Percentiles rank a stretch among this genome's conserved stretches.
phyloP scores from a whole-genome alignment of 768 basidiomycete genomes.

The Cystobasidiopsis lactophilus region DNA sequence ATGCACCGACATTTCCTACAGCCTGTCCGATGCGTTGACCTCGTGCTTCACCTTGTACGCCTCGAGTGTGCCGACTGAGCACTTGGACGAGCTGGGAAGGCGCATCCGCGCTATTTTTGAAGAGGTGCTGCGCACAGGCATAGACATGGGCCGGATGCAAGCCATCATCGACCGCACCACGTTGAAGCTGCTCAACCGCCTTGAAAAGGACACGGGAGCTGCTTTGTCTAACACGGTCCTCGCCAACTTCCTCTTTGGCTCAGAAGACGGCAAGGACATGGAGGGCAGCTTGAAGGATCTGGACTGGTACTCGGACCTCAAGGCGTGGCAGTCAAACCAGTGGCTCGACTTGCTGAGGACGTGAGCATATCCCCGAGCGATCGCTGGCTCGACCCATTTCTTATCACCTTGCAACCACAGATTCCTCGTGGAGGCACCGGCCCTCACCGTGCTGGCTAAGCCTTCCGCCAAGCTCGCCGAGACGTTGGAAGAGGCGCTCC shows the following conservation, averaged over 20 bases:
- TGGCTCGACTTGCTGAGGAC: slow-evolving; percentile 57
- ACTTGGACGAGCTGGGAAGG: slow-evolving; percentile 47
- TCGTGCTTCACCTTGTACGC: slow-evolving; percentile 55
- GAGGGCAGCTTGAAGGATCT: slow-evolving; percentile 53
- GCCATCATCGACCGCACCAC: slow-evolving; percentile 72
- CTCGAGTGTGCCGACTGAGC: slow-evolving; percentile 59
- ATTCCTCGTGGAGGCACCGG: slow-evolving; percentile 51
- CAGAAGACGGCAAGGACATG: slow-evolving; percentile 58
- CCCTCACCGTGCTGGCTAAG: slow-evolving; percentile 58
- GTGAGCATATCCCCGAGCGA: slow-evolving; percentile 28
- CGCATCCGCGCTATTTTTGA: slow-evolving; percentile 46
- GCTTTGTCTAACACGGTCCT: slow-evolving; percentile 54
- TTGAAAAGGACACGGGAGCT: slow-evolving; percentile 65
- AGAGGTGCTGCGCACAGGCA: slow-evolving; percentile 46
- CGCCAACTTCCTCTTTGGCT: slow-evolving; percentile 30
- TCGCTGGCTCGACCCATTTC: background rate
- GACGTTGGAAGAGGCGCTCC: slow-evolving; percentile 58
- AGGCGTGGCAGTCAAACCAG: slow-evolving; percentile 46
- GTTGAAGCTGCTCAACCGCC: slow-evolving; percentile 65
- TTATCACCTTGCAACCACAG: slow-evolving; percentile 28
- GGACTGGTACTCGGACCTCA: slow-evolving; percentile 42
- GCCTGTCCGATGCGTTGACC: slow-evolving; percentile 46
- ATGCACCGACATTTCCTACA: slow-evolving; percentile 54
- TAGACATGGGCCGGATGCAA: slow-evolving; percentile 76
- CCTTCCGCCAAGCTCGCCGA: slow-evolving; percentile 68